phyloP scores from a whole-genome alignment of 2,329 filamentous ascomycete species.

The Ophiosphaerella herpotricha region DNA sequence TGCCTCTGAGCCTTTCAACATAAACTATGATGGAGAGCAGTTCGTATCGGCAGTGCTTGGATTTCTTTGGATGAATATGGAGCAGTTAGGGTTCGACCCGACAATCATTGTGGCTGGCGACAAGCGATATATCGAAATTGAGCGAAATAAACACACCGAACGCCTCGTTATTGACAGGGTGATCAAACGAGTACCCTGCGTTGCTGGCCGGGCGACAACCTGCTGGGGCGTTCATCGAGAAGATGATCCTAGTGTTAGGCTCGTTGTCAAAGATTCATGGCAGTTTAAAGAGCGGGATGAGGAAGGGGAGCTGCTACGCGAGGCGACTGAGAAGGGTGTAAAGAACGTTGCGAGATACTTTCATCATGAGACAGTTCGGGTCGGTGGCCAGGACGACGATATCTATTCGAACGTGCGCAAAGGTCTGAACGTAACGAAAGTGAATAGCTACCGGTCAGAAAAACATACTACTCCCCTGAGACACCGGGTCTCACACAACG shows the following conservation, averaged over 20 bases:
- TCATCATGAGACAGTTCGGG: constrained; percentile 48
- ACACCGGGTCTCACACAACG: constrained; percentile 17
- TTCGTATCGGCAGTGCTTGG: constrained; percentile 51
- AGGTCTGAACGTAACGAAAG: constrained; percentile 39
- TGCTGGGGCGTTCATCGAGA: constrained; percentile 44
- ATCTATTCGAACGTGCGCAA: constrained; percentile 36
- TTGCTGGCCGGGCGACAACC: constrained; percentile 21
- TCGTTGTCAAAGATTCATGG: constrained; percentile 56
- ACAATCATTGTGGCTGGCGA: constrained; percentile 45
- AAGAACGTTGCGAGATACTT: constrained; percentile 51
- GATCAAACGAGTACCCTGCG: too few relatives aligned
- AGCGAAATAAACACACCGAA: constrained; percentile 28
- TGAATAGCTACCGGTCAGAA: constrained; percentile 36
- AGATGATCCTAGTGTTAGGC: constrained; percentile 25
- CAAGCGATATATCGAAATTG: constrained; percentile 48
- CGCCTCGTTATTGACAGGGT: too few relatives aligned
- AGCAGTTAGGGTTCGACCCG: constrained; percentile 52
- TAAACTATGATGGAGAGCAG: constrained; percentile 49
- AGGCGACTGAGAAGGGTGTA: constrained; percentile 45
- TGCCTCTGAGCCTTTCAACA: constrained; percentile 52
- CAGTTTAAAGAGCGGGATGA: constrained; percentile 50
- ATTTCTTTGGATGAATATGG: constrained; percentile 50
- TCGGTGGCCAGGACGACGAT: constrained; percentile 38
- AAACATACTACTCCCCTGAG: too few relatives aligned
- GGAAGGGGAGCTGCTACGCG: constrained; percentile 48